Evolutionary conservation across 352 stramenopile species (phyloP).

Genomic region (Phytophthora pluvialis): DNA sequence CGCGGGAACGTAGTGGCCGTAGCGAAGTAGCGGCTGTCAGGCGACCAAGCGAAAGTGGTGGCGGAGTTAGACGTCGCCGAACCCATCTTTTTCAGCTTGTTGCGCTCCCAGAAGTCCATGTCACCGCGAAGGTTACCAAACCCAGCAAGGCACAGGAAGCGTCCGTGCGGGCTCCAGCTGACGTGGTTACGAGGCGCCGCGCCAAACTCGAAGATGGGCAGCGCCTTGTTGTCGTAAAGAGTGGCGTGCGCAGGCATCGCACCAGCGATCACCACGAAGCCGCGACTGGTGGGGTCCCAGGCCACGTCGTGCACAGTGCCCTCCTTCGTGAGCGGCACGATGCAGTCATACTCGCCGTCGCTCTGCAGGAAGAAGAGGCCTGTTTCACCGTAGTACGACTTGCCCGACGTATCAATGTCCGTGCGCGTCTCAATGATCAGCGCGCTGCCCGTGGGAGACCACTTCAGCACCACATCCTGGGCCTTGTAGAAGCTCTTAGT

Average conservation of each 20-base stretch:
- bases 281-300: slow-evolving; percentile 93
- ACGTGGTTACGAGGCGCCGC: slow-evolving; percentile 96
- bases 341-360: slow-evolving; percentile 92
- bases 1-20: slow-evolving; percentile 97
- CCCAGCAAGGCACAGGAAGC: slow-evolving; percentile 95
- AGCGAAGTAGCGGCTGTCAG: slow-evolving; percentile 95
- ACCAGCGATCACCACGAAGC: slow-evolving; percentile 96
- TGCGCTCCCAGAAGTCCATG: slow-evolving; percentile 96
- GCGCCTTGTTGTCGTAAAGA: slow-evolving; percentile 96
- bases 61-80: slow-evolving; percentile 83
- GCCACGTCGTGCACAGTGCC: slow-evolving; percentile 94
- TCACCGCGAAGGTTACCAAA: slow-evolving; percentile 98
- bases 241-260: slow-evolving; percentile 95
- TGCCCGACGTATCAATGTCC: slow-evolving; percentile 91
- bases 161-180: slow-evolving; percentile 94
- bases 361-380: slow-evolving; percentile 96
- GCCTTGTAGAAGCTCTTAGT: slow-evolving; percentile 93
- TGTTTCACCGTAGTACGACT: slow-evolving; percentile 98
- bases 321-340: slow-evolving; percentile 89
- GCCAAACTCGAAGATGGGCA: slow-evolving; percentile 97
- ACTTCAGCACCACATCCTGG: slow-evolving; percentile 91
- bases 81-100: slow-evolving; percentile 96
- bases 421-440: slow-evolving; percentile 93
- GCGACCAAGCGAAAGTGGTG: slow-evolving; percentile 92
- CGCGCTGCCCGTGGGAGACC: slow-evolving; percentile 85